These are phyloP conservation scores for Parasitella parasitica DNA, from an alignment of 371 early-diverging fungal genomes.

Conservation along the genomic window DNA sequence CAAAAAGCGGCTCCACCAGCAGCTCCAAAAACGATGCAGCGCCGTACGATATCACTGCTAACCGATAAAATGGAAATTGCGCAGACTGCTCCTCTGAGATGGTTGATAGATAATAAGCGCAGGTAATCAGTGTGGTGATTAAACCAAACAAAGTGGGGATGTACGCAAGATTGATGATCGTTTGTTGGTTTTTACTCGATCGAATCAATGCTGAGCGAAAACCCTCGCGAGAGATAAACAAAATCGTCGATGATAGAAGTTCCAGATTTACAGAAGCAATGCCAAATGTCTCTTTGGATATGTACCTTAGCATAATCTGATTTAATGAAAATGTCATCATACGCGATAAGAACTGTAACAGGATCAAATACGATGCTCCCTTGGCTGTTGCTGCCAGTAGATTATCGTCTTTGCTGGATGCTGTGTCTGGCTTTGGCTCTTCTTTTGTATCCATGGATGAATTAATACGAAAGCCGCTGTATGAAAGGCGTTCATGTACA, in stretches of 20 bases:
- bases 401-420: background rate
- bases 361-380: constrained; percentile 76
- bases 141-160: constrained; percentile 69
- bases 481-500: background rate
- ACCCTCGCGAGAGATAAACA: constrained; percentile 91
- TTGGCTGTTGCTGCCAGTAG: constrained; percentile 55
- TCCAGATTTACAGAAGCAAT: constrained; percentile 86
- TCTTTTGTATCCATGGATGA: background rate
- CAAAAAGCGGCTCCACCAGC: constrained; percentile 81
- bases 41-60: constrained; percentile 65
- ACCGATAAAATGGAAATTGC: constrained; percentile 45
- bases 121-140: constrained; percentile 48
- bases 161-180: constrained; percentile 75
- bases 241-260: constrained; percentile 78
- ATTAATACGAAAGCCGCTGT: background rate
- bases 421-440: background rate
- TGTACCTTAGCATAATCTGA: constrained; percentile 71
- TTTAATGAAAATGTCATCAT: constrained; percentile 79
- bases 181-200: constrained; percentile 49
- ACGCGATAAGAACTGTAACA: constrained; percentile 79
- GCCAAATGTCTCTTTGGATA: constrained; percentile 74
- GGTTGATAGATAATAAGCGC: constrained; percentile 51
- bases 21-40: constrained; percentile 76
- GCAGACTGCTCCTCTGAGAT: constrained; percentile 30
- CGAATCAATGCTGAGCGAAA: constrained; percentile 81